Conservation (phyloP, 768 basidiomycete genomes). For the Russula dissimulans region DNA sequence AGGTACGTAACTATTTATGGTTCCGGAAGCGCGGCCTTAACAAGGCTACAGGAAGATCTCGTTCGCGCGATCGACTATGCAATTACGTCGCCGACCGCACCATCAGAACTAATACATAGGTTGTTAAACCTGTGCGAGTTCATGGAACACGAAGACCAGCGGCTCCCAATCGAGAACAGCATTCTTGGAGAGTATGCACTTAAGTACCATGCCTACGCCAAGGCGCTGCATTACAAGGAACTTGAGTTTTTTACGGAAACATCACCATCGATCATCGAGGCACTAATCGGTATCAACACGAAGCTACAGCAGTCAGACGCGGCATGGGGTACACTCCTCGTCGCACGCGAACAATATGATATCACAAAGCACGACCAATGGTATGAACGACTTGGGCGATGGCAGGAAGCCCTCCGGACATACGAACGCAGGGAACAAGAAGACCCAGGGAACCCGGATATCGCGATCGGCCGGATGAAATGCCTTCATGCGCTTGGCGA, state of each 20-base stretch:
- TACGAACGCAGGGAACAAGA: slow-evolving; percentile 71
- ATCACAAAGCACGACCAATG: slow-evolving; percentile 93
- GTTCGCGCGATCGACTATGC: slow-evolving; percentile 84
- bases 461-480: slow-evolving; percentile 87
- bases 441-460: slow-evolving; percentile 69
- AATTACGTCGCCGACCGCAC: slow-evolving; percentile 65
- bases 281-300: slow-evolving; percentile 93
- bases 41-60: slow-evolving; percentile 68
- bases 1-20: slow-evolving; percentile 41
- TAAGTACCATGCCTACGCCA: slow-evolving; percentile 91
- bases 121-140: slow-evolving; percentile 93
- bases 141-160: slow-evolving; percentile 98
- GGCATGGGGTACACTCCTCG: slow-evolving; percentile 91
- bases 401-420: slow-evolving; percentile 85
- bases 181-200: slow-evolving; percentile 91
- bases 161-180: slow-evolving; percentile 86
- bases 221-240: slow-evolving; percentile 97
- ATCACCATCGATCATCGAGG: slow-evolving; percentile 83
- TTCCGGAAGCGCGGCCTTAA: neutral
- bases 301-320: slow-evolving; percentile 95
- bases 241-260: slow-evolving; percentile 92
- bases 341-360: slow-evolving; percentile 84
- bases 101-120: slow-evolving; percentile 83
- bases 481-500: slow-evolving; percentile 96
- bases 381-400: slow-evolving; percentile 93